Base-by-base conservation (phyloP, 2,329 filamentous ascomycete species). In the Exophiala dermatitidis region DNA sequence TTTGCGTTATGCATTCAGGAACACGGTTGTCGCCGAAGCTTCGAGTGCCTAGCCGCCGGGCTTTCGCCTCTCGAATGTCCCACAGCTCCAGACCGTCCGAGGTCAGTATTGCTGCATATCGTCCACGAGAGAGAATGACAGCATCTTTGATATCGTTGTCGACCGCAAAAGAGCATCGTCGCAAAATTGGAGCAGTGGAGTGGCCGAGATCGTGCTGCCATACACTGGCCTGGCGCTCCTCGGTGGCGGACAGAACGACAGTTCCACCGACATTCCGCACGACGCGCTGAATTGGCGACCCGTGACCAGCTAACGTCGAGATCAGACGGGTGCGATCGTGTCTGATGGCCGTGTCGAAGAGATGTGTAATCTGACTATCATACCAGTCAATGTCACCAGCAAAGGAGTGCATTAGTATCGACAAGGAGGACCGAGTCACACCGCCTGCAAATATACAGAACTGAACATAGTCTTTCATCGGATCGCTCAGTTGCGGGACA, bases 351-450 rank as follows among this genome's bases (percentile, higher is more conserved):
- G 78, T 75, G 63, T 94, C 89, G 59, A 98, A 85, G 9, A 97
- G 74, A 48, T 86, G 79, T 53, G 90, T 86, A 29, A 95, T 77
- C 60, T 84, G 82, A 43, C 84, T 84, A 60, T 90, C 82, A 65
- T 90, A 88, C 70, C 90, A 86, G 49, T 88, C 84, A 57, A 98
- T 83, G 53, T 82, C 81, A 6, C 91, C 91, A 64, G 93, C 85
- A 61, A 95, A 91, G 60, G 86, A 83, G 67, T 98, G 91, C 3
- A 88, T 73, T 8, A 97, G 72, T 26, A 98, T 69, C 45, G 84
- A 82, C 34, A 95, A 74, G 40, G 81, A 79, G 5, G 85, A 84
- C 3, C 77, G 78, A 2, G 75, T 71, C 50, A 75, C 77, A 54
- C 71, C 71, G 31, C 84, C 82, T 64, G 84, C 90, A 64, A 90